These are phyloP conservation scores for Sicyos edulis DNA, from an alignment of 306 rosid genomes.

Conservation along the genomic window DNA sequence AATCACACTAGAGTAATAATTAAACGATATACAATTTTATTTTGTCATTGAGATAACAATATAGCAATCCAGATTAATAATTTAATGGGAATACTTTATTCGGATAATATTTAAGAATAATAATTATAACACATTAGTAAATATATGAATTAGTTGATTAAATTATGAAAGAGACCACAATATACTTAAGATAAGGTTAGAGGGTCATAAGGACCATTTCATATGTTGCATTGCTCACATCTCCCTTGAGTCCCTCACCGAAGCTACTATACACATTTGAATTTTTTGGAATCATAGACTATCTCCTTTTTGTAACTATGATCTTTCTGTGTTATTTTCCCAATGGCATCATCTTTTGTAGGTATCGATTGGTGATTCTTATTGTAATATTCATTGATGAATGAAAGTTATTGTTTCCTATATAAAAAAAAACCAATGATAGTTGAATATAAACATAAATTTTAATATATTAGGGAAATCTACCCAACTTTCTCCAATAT, in stretches of 20 bases:
- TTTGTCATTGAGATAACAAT: background rate
- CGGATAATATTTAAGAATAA: background rate
- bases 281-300: no score
- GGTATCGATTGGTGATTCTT: no score
- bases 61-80: background rate
- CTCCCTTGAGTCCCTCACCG: no score
- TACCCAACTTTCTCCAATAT: background rate
- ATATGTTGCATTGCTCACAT: no score
- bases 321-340: no score
- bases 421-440: no score
- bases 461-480: background rate
- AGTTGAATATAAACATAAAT: background rate
- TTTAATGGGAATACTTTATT: background rate
- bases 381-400: no score
- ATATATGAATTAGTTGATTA: background rate
- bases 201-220: background rate
- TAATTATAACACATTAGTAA: background rate
- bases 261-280: no score
- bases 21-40: background rate
- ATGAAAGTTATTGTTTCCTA: no score
- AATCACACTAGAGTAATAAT: background rate
- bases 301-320: no score
- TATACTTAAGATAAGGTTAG: background rate
- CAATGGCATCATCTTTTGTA: no score
- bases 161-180: background rate